These are phyloP conservation scores for Apiospora rasikravindrae DNA, from an alignment of 2,329 filamentous ascomycete species.

Conservation along the genomic window DNA sequence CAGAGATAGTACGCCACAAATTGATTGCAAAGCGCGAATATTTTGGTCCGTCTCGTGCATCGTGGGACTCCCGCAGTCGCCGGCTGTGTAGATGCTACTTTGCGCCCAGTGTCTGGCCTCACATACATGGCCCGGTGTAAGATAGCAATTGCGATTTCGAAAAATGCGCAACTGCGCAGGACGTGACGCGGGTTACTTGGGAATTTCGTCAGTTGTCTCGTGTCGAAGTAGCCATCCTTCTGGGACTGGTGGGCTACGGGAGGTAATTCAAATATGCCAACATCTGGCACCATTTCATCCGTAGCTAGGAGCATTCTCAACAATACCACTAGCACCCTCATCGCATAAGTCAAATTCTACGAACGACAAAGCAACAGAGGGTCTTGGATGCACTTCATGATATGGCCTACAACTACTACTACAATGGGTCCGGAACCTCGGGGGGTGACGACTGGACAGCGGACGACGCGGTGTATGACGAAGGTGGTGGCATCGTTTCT, in stretches of 20 bases:
- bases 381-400: neutral
- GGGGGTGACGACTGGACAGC: neutral
- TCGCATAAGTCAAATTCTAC: too few relatives aligned
- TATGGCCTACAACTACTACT: neutral
- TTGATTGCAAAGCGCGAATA: neutral
- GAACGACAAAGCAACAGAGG: too few relatives aligned
- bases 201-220: neutral
- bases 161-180: too few relatives aligned
- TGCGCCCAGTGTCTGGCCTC: neutral
- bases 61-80: neutral
- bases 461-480: neutral
- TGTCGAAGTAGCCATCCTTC: neutral
- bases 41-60: neutral
- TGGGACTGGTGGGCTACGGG: neutral
- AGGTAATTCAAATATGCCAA: neutral
- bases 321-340: neutral
- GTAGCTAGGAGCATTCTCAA: neutral
- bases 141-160: neutral
- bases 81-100: neutral
- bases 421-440: neutral
- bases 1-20: rapidly evolving
- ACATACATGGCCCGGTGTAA: neutral
- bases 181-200: too few relatives aligned
- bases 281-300: neutral
- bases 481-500: neutral